Conservation (phyloP, 306 rosid genomes). For the Arachis hypogaea region DNA sequence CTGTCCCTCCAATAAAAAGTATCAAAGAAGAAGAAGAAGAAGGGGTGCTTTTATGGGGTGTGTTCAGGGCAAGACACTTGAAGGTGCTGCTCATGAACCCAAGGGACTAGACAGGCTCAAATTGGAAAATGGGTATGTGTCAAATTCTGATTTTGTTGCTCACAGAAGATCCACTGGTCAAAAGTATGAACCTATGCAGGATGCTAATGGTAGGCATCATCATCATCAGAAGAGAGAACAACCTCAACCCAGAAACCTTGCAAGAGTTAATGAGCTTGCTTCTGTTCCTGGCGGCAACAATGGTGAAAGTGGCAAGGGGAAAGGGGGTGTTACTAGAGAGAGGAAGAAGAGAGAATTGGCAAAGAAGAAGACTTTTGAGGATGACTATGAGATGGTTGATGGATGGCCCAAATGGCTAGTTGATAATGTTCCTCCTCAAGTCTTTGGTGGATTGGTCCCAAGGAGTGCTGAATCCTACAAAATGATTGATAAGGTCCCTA, state of each 20-base stretch:
- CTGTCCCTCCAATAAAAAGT: neutral
- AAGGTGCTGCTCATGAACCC: constrained; percentile 40
- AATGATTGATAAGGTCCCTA: constrained; percentile 73
- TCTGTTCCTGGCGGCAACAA: constrained; percentile 21
- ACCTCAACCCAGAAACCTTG: constrained; percentile 35
- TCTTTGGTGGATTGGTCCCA: constrained; percentile 64
- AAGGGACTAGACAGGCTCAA: constrained; percentile 55
- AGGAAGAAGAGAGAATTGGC: constrained; percentile 39
- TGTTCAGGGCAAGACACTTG: constrained; percentile 63
- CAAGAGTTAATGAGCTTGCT: constrained; percentile 30
- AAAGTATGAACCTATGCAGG: constrained; percentile 32
- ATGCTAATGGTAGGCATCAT: neutral
- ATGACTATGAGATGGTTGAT: constrained; percentile 42
- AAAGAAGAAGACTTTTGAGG: constrained; percentile 37
- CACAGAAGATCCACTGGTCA: constrained; percentile 61
- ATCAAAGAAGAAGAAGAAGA: neutral
- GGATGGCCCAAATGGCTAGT: constrained; percentile 53
- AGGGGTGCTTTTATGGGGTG: constrained; percentile 61
- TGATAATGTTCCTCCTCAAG: constrained; percentile 45
- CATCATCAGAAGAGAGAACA: neutral
- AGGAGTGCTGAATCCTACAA: constrained; percentile 78
- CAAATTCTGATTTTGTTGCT: constrained; percentile 36
- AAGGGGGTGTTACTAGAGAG: constrained; percentile 4
- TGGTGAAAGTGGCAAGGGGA: constrained; percentile 27
- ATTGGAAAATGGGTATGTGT: constrained; percentile 60